A percentile compares a stretch with the other conserved stretches of the same genome.
These are phyloP conservation scores for Talinum fruticosum DNA, from an alignment of 148 eudicot genomes.

Conservation along the genomic window DNA sequence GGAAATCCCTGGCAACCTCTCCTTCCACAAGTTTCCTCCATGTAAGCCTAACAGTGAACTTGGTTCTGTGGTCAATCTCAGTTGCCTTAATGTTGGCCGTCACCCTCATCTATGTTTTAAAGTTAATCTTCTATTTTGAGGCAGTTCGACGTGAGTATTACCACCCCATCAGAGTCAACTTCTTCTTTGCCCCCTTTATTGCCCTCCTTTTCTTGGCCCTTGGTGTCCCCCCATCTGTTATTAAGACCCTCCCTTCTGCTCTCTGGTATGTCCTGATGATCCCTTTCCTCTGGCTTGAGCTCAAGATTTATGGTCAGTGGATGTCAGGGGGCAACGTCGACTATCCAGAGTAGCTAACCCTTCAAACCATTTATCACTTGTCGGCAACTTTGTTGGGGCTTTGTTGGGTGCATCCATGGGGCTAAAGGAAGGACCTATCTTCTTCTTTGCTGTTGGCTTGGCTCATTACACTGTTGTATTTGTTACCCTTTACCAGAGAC, in stretches of 20 bases:
- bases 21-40: conserved; percentile 60
- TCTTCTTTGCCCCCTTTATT: conserved; percentile 94
- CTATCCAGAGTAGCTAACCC: conserved; percentile 94
- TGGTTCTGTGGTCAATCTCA: conserved; percentile 64
- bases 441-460: conserved; percentile 86
- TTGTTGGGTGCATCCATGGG: conserved; percentile 86
- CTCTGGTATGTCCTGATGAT: conserved; percentile 84
- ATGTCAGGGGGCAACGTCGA: conserved; percentile 92
- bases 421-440: conserved; percentile 81
- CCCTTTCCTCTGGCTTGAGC: conserved; percentile 66
- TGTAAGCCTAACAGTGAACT: conserved; percentile 55
- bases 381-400: conserved; percentile 91
- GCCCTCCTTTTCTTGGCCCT: conserved; percentile 58
- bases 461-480: conserved; percentile 85
- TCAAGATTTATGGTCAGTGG: conserved; percentile 97
- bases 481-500: conserved; percentile 88
- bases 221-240: conserved; percentile 59
- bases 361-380: conserved; percentile 66
- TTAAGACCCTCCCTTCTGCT: conserved; percentile 35
- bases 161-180: conserved; percentile 83
- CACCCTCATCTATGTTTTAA: conserved; percentile 47
- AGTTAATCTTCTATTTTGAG: conserved; percentile 74
- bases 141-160: conserved; percentile 89
- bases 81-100: conserved; percentile 40
- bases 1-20: conserved; percentile 67